phyloP scores from a whole-genome alignment of 805 yeast species.

The Lipomyces starkeyi region DNA sequence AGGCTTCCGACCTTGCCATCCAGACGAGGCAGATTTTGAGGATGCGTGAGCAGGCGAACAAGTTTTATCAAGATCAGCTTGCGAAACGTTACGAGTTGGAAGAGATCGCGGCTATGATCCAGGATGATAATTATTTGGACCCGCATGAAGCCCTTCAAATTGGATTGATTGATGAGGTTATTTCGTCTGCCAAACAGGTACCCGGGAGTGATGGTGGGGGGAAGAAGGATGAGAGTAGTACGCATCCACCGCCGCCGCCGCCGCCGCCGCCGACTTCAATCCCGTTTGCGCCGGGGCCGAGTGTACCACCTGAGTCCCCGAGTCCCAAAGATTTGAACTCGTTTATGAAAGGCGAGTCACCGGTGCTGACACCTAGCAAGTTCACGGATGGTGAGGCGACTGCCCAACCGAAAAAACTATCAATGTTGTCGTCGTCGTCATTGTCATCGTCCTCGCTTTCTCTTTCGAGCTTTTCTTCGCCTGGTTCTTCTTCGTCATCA shows the following conservation, averaged over 20 bases:
- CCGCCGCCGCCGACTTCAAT: not conserved
- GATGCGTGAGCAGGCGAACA: conserved; percentile 44
- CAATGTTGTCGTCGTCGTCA: conserved; percentile 1
- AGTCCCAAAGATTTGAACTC: not conserved
- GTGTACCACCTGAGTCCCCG: not conserved
- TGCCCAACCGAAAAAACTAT: not conserved
- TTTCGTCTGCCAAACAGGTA: conserved; percentile 17
- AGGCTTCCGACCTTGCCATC: conserved; percentile 45
- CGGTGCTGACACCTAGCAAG: not conserved
- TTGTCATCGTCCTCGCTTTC: no score
- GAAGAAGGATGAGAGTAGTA: conserved; percentile 11
- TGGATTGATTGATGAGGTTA: conserved; percentile 47
- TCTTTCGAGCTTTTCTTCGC: not conserved
- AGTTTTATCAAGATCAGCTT: conserved; percentile 44
- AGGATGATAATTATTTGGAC: conserved; percentile 40
- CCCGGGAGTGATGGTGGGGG: not conserved
- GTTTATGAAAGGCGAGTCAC: not conserved
- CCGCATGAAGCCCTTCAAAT: conserved; percentile 46
- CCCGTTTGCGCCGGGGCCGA: not conserved
- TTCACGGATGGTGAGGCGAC: not conserved
- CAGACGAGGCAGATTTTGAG: conserved; percentile 47
- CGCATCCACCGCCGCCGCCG: not conserved
- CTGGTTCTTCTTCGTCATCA: not conserved
- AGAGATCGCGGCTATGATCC: conserved; percentile 36
- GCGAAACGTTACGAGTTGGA: conserved; percentile 28